phyloP scores from a whole-genome alignment of 164 flowering plant species.

The Magnolia kwangsiensis region DNA sequence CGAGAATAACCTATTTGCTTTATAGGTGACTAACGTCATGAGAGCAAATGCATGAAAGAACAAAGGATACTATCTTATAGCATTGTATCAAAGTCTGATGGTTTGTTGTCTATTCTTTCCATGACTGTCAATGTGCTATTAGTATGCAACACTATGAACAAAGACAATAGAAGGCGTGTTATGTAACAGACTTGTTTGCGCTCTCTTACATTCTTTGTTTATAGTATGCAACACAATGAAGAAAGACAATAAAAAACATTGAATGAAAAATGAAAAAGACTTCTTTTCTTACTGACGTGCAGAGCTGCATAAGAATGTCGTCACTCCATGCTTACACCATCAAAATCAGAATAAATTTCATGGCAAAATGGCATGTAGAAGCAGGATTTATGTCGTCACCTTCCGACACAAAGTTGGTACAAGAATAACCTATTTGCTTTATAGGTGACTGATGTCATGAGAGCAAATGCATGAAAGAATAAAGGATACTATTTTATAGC shows the following conservation, averaged over 20 bases:
- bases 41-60: not conserved
- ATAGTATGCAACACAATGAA: no score
- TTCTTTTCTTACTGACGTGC: not conserved
- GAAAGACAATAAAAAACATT: not conserved
- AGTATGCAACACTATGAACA: not conserved
- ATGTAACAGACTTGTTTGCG: not conserved
- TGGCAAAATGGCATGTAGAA: constrained; percentile 14
- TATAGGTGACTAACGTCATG: constrained; percentile 20
- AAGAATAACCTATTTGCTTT: constrained; percentile 9
- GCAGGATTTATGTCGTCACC: constrained; percentile 36
- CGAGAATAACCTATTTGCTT: constrained; percentile 21
- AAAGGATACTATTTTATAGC: not conserved
- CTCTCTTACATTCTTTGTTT: not conserved
- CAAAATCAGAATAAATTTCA: constrained; percentile 18
- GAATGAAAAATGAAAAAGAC: not conserved
- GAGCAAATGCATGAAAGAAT: not conserved
- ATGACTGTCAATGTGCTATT: not conserved
- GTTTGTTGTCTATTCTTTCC: not conserved
- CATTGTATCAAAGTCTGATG: not conserved
- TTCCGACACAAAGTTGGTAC: constrained; percentile 49
- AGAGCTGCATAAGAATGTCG: not conserved
- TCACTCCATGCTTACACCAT: no score
- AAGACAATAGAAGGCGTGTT: not conserved
- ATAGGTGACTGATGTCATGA: not conserved
- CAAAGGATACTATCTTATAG: not conserved